Conservation (phyloP, 139 green algal species). For the Diplosphaera chodatii region DNA sequence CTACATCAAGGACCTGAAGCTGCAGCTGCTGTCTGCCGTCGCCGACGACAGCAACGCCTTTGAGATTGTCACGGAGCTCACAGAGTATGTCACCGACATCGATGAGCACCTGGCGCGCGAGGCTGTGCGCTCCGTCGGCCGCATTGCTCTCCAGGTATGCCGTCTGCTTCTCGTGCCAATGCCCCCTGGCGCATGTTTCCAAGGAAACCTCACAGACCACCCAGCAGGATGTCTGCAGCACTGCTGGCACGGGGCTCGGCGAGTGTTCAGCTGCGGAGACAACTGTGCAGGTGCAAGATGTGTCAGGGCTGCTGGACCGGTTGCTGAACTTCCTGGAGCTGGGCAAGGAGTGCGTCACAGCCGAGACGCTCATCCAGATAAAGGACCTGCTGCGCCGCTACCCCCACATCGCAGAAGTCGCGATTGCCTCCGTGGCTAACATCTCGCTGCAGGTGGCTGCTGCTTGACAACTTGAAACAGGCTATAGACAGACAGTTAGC, state of each 20-base stretch:
- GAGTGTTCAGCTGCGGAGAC: no score
- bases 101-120: constrained; percentile 60
- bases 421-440: constrained; percentile 26
- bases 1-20: constrained; percentile 93
- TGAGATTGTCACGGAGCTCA: constrained; percentile 88
- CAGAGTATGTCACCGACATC: constrained; percentile 68
- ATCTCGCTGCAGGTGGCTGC: constrained; percentile 32
- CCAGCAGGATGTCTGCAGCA: no score
- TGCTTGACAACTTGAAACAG: no score
- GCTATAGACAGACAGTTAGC: no score
- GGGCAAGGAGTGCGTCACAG: constrained; percentile 35
- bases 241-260: no score
- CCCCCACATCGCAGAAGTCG: constrained; percentile 59
- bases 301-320: constrained; percentile 83
- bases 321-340: constrained; percentile 88
- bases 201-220: no score
- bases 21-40: constrained; percentile 82
- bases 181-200: no score
- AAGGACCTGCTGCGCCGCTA: constrained; percentile 77
- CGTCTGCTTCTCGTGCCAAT: background rate
- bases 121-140: constrained; percentile 63
- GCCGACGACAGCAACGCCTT: constrained; percentile 81
- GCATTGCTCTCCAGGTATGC: constrained; percentile 55
- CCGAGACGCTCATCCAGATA: constrained; percentile 61
- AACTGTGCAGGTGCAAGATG: constrained; percentile 59